These are phyloP conservation scores for Tinospora cordifolia DNA, from an alignment of 164 flowering plant genomes.

Conservation along the genomic window DNA sequence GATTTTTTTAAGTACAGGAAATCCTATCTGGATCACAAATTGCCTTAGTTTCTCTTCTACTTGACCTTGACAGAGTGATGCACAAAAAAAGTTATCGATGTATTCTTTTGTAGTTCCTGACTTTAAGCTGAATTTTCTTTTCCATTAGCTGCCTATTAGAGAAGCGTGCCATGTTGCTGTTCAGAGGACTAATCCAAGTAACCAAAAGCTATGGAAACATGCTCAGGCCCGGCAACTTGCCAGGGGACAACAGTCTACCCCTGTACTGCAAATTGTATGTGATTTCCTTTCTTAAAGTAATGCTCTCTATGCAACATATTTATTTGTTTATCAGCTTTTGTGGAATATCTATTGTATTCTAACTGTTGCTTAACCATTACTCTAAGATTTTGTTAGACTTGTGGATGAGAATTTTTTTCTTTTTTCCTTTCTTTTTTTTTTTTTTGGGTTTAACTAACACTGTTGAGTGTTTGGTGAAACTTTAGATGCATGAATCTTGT, in stretches of 20 bases:
- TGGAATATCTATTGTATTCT: too few species aligned
- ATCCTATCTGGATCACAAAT: too few species aligned
- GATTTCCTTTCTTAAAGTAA: neutral
- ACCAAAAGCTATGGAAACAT: conserved; percentile 95
- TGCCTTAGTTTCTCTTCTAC: neutral
- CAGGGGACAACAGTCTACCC: conserved; percentile 51
- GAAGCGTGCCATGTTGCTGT: conserved; percentile 99
- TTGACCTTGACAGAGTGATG: neutral
- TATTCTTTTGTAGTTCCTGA: neutral
- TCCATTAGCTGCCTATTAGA: conserved; percentile 78
- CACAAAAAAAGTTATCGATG: neutral
- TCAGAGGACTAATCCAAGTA: conserved; percentile 71
- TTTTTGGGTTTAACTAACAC: too few species aligned
- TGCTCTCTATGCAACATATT: too few species aligned
- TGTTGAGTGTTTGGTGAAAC: too few species aligned
- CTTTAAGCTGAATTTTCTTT: conserved; percentile 9
- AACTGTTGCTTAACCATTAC: neutral
- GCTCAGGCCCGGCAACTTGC: conserved; percentile 69
- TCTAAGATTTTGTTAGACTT: neutral
- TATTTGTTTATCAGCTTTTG: too few species aligned
- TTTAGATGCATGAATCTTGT: too few species aligned
- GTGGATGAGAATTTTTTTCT: neutral
- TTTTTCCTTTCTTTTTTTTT: too few species aligned
- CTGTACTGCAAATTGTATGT: conserved; percentile 93
- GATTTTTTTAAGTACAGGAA: too few species aligned